Base-by-base conservation (phyloP, 192 early-diverging fungal genomes). In the Globomyces pollinis-pini region DNA sequence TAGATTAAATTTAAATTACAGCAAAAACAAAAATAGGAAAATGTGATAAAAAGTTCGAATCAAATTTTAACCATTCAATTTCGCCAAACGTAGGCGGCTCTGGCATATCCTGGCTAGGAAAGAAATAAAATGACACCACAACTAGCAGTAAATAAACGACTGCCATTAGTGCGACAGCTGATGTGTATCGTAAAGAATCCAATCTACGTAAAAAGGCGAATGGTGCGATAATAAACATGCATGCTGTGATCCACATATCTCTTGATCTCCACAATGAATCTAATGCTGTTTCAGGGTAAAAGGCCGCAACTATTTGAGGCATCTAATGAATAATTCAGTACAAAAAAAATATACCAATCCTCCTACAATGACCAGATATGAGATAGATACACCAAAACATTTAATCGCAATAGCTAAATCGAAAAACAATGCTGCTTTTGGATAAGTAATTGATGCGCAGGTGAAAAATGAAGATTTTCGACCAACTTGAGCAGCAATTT, bases 11-110 rank as follows among this genome's bases (percentile, higher is more conserved):
- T n/a, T n/a, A n/a, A n/a, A n/a, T n/a, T n/a, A n/a, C n/a, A n/a
- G 92, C 92, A 82, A 99, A 99, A 16, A 99, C 89, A 80, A 99
- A 99, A 28, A 99, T 89, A 1, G 96, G 96, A 38, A 97, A 66
- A 18, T 80, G 44, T 78, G 18, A 82, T 76, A 72, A 91, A 83
- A 69, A 89, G 81, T 32, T 76, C 72, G 12, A 71, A 80, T 68
- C 70, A 36, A 78, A n/a, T 30, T 70, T 71, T 43, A 75, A 45
- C 75, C 75, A 80, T 15, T 32, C 50, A 18, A 81, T 54, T 2
- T 77, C 72, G 5, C 44, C 58, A 55, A 39, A 68, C 4, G 38
- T 26, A 26, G 63, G 60, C 13, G 57, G 35, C 6, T 52, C 43
- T 23, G 74, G 72, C 72, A 81, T 73, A 18, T 32, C 60, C 3